phyloP scores from a whole-genome alignment of 2,329 filamentous ascomycete species.

The Alternaria gaisen region DNA sequence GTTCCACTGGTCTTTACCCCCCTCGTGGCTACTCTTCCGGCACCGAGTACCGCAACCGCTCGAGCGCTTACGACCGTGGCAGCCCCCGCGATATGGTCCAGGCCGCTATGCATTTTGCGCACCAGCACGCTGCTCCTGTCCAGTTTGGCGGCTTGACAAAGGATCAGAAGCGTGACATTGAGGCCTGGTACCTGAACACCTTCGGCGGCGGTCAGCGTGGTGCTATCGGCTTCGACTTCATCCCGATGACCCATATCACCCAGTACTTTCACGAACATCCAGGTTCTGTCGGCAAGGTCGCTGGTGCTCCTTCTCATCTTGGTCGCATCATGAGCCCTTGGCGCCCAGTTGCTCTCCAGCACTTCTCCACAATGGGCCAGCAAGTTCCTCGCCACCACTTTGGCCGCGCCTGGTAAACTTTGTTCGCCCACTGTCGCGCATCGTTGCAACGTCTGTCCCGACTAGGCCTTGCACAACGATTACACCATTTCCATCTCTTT shows the following conservation, averaged over 20 bases:
- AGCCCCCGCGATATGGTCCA: conserved; percentile 60
- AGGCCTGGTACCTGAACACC: conserved; percentile 33
- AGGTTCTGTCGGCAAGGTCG: conserved; percentile 15
- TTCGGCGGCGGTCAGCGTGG: conserved; percentile 32
- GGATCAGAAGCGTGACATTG: conserved; percentile 32
- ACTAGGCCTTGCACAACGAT: conserved; percentile 1
- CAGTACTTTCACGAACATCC: conserved; percentile 31
- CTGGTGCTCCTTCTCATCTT: conserved; percentile 22
- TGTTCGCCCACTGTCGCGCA: background rate
- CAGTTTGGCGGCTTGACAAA: conserved; percentile 24
- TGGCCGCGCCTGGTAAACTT: conserved; percentile 24
- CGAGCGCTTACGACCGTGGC: conserved; percentile 83
- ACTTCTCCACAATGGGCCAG: background rate
- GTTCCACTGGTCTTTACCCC: conserved; percentile 85
- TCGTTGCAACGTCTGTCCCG: conserved; percentile 12
- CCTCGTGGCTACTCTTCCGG: conserved; percentile 78
- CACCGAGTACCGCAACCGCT: conserved; percentile 77
- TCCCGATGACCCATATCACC: conserved; percentile 34
- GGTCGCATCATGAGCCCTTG: conserved; percentile 9
- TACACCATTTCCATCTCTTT: conserved; percentile 19
- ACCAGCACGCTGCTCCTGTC: conserved; percentile 24
- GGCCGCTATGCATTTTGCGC: conserved; percentile 28
- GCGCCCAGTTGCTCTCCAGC: background rate
- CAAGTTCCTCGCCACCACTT: conserved; percentile 6
- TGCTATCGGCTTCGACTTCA: conserved; percentile 38